These are phyloP conservation scores for Choanephora cucurbitarum DNA, from an alignment of 371 early-diverging fungal genomes.

Conservation along the genomic window DNA sequence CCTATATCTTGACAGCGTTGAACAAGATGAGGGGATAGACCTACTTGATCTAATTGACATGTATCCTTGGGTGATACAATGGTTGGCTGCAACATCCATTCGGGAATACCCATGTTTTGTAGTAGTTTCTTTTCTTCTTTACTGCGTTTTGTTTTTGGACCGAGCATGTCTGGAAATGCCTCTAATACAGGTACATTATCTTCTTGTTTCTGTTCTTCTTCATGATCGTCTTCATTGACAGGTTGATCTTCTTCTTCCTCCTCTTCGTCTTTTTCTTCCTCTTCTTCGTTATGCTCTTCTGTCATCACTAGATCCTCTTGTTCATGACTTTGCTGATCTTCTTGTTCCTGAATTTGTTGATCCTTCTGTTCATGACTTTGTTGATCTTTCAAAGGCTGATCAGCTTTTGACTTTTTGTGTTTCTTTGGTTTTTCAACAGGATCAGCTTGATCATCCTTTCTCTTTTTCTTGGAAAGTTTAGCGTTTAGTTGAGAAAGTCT, in stretches of 20 bases:
- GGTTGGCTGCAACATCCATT: constrained; percentile 84
- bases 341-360: constrained; percentile 5
- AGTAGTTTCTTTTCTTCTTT: constrained; percentile 41
- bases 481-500: constrained; percentile 28
- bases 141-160: constrained; percentile 28
- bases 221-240: constrained; percentile 1
- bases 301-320: constrained; percentile 5
- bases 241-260: background rate
- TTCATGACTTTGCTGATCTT: constrained; percentile 1
- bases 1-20: constrained; percentile 67
- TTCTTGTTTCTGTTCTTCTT: constrained; percentile 13
- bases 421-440: constrained; percentile 1
- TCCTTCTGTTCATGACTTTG: constrained; percentile 7
- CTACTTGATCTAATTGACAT: constrained; percentile 48
- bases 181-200: constrained; percentile 31
- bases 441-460: constrained; percentile 12
- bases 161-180: constrained; percentile 44
- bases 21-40: constrained; percentile 61
- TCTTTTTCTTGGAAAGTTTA: constrained; percentile 22
- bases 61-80: constrained; percentile 63
- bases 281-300: constrained; percentile 1
- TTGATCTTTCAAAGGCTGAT: background rate
- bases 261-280: background rate
- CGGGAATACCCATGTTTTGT: constrained; percentile 75
- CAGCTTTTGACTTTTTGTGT: constrained; percentile 1